phyloP scores from a whole-genome alignment of 106 monocot species.

The Alisma plantagoaquatica region DNA sequence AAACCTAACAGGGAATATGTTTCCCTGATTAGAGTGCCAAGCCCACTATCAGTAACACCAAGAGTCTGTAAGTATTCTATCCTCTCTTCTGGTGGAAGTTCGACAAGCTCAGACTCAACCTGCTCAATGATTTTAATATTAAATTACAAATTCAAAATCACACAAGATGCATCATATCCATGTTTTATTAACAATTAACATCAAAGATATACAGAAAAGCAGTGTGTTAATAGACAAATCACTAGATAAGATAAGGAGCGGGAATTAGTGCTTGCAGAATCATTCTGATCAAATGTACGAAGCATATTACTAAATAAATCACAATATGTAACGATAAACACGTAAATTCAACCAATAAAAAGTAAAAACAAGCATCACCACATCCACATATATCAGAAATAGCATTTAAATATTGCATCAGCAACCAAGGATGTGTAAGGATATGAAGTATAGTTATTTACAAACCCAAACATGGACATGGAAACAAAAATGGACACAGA shows the following conservation, averaged over 20 bases:
- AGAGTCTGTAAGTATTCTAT: slow-evolving; percentile 77
- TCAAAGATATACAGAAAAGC: neutral
- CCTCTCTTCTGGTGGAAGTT: slow-evolving; percentile 79
- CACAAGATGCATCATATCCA: neutral
- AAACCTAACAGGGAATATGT: slow-evolving; percentile 87
- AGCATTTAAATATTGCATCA: too few relatives aligned
- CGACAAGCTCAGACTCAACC: slow-evolving; percentile 97
- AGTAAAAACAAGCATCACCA: too few relatives aligned
- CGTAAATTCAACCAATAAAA: too few relatives aligned
- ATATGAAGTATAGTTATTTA: too few relatives aligned
- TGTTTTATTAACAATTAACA: neutral
- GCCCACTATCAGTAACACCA: slow-evolving; percentile 86
- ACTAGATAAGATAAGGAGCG: neutral
- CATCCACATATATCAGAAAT: too few relatives aligned
- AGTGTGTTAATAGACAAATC: neutral
- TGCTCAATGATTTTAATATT: slow-evolving; percentile 8
- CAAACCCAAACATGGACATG: too few relatives aligned
- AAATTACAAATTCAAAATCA: neutral
- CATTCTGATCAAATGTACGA: neutral
- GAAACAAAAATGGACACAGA: too few relatives aligned
- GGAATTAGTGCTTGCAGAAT: too few relatives aligned
- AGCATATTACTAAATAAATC: neutral
- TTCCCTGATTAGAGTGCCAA: slow-evolving; percentile 92
- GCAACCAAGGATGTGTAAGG: too few relatives aligned
- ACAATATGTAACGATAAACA: too few relatives aligned